These are phyloP conservation scores for Sabuloglossum arenarium DNA, from an alignment of 495 filamentous ascomycete genomes.

Conservation along the genomic window DNA sequence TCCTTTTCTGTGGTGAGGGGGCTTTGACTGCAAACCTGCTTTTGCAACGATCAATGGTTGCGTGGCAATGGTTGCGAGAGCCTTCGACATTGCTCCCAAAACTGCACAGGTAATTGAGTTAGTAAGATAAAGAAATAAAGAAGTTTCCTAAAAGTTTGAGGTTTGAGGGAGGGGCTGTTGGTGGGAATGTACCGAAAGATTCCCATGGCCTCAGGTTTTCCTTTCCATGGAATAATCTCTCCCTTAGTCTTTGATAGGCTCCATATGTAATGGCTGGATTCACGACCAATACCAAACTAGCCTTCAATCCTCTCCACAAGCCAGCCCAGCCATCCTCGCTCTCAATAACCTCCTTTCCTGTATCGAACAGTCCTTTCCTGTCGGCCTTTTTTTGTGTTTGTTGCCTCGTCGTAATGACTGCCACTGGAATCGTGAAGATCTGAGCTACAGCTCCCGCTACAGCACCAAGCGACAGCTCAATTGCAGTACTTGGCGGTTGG, in stretches of 20 bases:
- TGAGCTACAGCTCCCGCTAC: slow-evolving; percentile 81
- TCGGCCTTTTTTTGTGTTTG: slow-evolving; percentile 77
- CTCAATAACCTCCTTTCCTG: slow-evolving; percentile 68
- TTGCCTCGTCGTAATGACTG: slow-evolving; percentile 87
- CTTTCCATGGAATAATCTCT: slow-evolving; percentile 57
- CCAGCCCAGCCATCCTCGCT: slow-evolving; percentile 80
- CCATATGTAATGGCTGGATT: slow-evolving; percentile 98
- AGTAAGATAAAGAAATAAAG: neutral
- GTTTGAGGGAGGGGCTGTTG: slow-evolving; percentile 6
- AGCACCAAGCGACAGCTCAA: slow-evolving; percentile 75
- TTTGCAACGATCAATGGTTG: slow-evolving; percentile 97
- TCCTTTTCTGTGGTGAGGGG: slow-evolving; percentile 61
- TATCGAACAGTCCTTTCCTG: slow-evolving; percentile 72
- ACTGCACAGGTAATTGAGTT: slow-evolving; percentile 25
- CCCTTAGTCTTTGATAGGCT: slow-evolving; percentile 79
- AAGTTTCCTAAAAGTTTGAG: neutral
- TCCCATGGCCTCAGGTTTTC: slow-evolving; percentile 62
- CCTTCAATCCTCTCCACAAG: slow-evolving; percentile 89
- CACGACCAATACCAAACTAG: slow-evolving; percentile 85
- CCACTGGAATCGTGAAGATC: slow-evolving; percentile 87
- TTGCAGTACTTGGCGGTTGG: slow-evolving; percentile 53
- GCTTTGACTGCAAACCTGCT: slow-evolving; percentile 83
- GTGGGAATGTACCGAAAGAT: slow-evolving; percentile 56
- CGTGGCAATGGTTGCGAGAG: slow-evolving; percentile 75
- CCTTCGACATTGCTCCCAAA: slow-evolving; percentile 83